These are phyloP conservation scores for Colletotrichum salicis DNA, from an alignment of 2,329 filamentous ascomycete genomes.

Conservation along the genomic window DNA sequence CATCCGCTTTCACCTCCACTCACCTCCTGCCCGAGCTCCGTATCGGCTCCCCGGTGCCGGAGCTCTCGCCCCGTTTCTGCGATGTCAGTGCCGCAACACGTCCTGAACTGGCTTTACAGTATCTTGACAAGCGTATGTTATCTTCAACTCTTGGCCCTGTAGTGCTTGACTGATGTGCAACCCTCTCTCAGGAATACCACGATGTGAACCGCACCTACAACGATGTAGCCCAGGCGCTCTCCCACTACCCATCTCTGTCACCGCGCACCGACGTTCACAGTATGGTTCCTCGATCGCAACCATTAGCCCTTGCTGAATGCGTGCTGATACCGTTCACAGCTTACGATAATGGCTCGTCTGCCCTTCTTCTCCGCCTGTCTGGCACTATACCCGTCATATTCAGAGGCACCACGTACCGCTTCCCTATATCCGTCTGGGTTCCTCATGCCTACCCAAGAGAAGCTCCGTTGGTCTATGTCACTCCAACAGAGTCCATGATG, in stretches of 20 bases:
- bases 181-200: constrained; percentile 78
- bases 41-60: not conserved
- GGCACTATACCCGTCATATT: constrained; percentile 94
- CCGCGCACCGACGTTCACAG: constrained; percentile 96
- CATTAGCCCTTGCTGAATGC: not conserved
- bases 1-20: not conserved
- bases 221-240: constrained; percentile 85
- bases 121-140: constrained; percentile 78
- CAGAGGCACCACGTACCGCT: constrained; percentile 87
- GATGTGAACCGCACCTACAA: constrained; percentile 94
- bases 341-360: constrained; percentile 87
- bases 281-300: constrained; percentile 55
- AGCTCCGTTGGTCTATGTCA: constrained; percentile 88
- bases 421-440: constrained; percentile 92
- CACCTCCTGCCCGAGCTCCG: not conserved
- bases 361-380: constrained; percentile 84
- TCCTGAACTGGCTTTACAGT: constrained; percentile 95
- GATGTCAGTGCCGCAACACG: constrained; percentile 85
- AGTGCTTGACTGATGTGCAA: constrained; percentile 17
- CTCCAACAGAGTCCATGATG: constrained; percentile 86
- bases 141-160: not conserved
- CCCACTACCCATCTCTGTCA: constrained; percentile 80
- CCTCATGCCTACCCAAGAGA: constrained; percentile 90
- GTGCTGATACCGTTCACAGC: constrained; percentile 62
- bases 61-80: constrained; percentile 38